These are phyloP conservation scores for Withania somnifera DNA, from an alignment of 305 asterid species.

Conservation along the genomic window DNA sequence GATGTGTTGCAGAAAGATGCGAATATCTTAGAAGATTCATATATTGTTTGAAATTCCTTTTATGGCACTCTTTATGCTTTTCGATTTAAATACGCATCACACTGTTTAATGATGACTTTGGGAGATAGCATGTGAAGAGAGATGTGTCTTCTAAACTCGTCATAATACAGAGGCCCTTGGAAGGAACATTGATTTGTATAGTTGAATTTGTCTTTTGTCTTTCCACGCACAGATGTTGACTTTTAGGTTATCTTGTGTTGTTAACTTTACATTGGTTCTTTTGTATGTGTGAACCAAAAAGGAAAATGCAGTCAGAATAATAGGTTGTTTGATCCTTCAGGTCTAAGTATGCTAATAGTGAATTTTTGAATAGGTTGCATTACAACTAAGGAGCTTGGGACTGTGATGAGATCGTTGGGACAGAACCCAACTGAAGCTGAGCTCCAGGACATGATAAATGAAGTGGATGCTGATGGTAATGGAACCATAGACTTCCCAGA, in stretches of 20 bases:
- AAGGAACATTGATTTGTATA: background rate
- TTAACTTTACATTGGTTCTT: background rate
- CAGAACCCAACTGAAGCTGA: conserved; percentile 27
- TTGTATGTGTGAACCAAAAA: background rate
- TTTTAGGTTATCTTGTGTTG: background rate
- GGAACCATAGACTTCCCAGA: conserved; percentile 25
- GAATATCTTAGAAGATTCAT: background rate
- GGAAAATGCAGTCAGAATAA: background rate
- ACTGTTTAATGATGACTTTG: background rate
- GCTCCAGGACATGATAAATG: conserved; percentile 26
- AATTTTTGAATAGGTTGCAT: conserved; percentile 16
- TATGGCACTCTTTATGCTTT: background rate
- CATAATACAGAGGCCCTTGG: background rate
- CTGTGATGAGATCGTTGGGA: conserved; percentile 26
- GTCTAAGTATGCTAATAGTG: background rate
- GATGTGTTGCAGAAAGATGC: background rate
- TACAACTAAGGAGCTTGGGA: conserved; percentile 26
- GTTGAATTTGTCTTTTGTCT: background rate
- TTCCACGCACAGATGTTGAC: background rate
- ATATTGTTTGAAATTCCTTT: background rate
- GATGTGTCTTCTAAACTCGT: background rate
- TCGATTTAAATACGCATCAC: background rate
- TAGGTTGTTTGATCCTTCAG: background rate
- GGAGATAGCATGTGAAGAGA: background rate
- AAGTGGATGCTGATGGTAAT: conserved; percentile 26